Base-by-base conservation (phyloP, 176 grass and related monocot genomes). In the Zizania latifolia region DNA sequence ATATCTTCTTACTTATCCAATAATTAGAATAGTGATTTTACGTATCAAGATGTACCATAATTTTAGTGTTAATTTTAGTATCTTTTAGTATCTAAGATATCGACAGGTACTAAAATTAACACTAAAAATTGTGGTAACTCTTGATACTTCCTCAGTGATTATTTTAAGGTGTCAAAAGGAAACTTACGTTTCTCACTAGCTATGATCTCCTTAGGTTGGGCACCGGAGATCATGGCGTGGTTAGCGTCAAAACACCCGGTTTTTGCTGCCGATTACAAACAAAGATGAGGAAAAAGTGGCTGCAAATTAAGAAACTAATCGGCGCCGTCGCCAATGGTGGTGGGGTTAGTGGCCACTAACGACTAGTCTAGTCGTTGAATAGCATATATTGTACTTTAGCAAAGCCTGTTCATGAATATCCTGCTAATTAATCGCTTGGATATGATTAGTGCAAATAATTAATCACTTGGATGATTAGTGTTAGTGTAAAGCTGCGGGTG, bases 291-390 rank as follows among this genome's bases (percentile, higher is more conserved):
- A 53, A 53, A 53, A 53, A 10, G 19, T 0, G 6, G 46, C 46
- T 19, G 19, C 48, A 17, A 10, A 53, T 53, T 53, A 21, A n/a
- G n/a, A n/a, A n/a, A n/a, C 9, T 53, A 22, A 53, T 53, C 56
- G 65, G 66, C 26, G 66, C 66, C 66, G 66, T 45, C 39, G 38
- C 15, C 7, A 69, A 51, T n/a, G 68, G 68, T n/a, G 68, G 68
- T 33, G 26, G 17, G 40, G 24, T 13, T 29, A 19, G 33, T 37
- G 61, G 32, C 61, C 59, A 23, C 33, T 10, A 21, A 58, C 32
- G 10, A 8, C 31, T 35, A 7, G 4, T 16, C 22, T 24, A n/a
- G n/a, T 36, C 53, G 51, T 73, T 73, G 70, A 73, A 73, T 34
- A 10, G 11, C 48, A 38, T n/a, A n/a, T n/a, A n/a, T 31, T 26